Conservation (phyloP, 164 flowering plant genomes). For the Protea cynaroides region DNA sequence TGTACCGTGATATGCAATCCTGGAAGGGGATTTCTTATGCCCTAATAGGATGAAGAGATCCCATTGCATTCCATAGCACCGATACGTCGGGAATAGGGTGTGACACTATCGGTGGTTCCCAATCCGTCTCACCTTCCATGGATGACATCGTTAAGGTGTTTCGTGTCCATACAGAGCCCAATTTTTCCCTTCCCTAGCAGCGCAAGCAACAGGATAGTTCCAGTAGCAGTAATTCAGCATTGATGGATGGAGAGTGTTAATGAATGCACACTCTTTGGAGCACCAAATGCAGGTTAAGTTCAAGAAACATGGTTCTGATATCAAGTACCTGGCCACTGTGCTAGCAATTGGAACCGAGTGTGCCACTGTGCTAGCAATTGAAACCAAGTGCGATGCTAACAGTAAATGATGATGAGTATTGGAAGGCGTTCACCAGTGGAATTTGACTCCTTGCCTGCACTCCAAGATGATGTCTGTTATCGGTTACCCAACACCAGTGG, state of each 20-base stretch:
- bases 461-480: slow-evolving; percentile 99
- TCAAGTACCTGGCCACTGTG: slow-evolving; percentile 87
- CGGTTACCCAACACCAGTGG: slow-evolving; percentile 99
- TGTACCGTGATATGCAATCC: too few relatives aligned
- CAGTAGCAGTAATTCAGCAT: slow-evolving; percentile 88
- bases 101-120: too few relatives aligned
- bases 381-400: slow-evolving; percentile 97
- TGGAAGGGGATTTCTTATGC: too few relatives aligned
- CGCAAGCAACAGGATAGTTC: slow-evolving; percentile 90
- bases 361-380: slow-evolving; percentile 51
- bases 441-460: slow-evolving; percentile 84
- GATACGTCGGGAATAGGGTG: too few relatives aligned
- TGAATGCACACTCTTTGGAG: slow-evolving; percentile 97
- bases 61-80: too few relatives aligned
- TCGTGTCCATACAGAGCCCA: slow-evolving; percentile 92
- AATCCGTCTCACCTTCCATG: too few relatives aligned
- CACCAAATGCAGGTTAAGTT: slow-evolving; percentile 95
- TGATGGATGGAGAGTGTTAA: slow-evolving; percentile 73
- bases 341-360: slow-evolving; percentile 95
- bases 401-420: slow-evolving; percentile 85
- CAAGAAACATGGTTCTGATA: slow-evolving; percentile 94
- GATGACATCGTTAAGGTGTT: slow-evolving; percentile 98
- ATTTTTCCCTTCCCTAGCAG: slow-evolving; percentile 98
- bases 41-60: too few relatives aligned
- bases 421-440: slow-evolving; percentile 87